Percentiles rank a stretch among this genome's conserved stretches.
These are phyloP conservation scores for Trypanosoma mega DNA, from an alignment of 208 protist species.

Conservation along the genomic window DNA sequence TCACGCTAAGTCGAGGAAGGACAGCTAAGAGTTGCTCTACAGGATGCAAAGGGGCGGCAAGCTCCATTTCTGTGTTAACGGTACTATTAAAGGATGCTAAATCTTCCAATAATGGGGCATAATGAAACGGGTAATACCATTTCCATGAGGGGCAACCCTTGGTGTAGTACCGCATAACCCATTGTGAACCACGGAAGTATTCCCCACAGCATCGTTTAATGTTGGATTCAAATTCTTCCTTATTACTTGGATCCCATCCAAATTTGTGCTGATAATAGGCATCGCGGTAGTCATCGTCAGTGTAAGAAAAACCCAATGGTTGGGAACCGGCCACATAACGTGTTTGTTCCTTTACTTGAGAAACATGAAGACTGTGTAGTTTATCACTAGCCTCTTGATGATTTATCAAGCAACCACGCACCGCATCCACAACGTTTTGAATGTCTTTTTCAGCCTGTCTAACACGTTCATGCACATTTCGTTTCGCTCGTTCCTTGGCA, in stretches of 20 bases:
- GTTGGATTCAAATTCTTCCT: conserved; percentile 65
- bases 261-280: conserved; percentile 87
- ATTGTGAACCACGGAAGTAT: conserved; percentile 97
- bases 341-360: conserved; percentile 55
- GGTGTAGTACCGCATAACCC: conserved; percentile 99
- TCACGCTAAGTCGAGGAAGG: conserved; percentile 86
- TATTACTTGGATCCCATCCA: conserved; percentile 43
- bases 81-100: conserved; percentile 52
- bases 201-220: conserved; percentile 66
- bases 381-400: conserved; percentile 60
- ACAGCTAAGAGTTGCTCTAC: conserved; percentile 98
- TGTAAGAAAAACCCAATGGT: conserved; percentile 79
- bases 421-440: conserved; percentile 4
- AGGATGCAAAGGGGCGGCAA: conserved; percentile 91
- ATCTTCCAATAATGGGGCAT: conserved; percentile 96
- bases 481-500: too few species aligned
- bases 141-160: conserved; percentile 96
- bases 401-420: conserved; percentile 35
- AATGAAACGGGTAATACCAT: conserved; percentile 99
- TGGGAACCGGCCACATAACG: conserved; percentile 68
- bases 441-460: conserved; percentile 30
- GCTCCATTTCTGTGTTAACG: conserved; percentile 71
- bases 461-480: conserved; percentile 74
- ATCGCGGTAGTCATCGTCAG: conserved; percentile 64
- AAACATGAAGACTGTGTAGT: conserved; percentile 42